phyloP scores from a whole-genome alignment of 1,139 yeast genomes.

The Candida anutae region DNA sequence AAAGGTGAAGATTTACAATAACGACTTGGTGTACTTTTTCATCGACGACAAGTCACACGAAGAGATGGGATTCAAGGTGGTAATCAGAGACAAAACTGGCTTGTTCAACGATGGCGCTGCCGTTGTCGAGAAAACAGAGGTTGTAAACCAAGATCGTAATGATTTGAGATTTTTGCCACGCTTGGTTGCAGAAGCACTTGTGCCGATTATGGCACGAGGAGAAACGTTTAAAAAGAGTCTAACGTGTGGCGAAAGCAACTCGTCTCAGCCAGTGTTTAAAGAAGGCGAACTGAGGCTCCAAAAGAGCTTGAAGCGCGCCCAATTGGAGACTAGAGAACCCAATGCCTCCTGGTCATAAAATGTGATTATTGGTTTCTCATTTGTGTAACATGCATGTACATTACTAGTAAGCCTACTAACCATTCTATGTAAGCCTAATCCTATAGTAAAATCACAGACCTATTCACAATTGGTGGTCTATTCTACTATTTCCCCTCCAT shows the following conservation, averaged over 20 bases:
- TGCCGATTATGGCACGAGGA: slow-evolving; percentile 4
- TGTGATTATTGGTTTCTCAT: too few relatives aligned
- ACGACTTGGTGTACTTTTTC: slow-evolving; percentile 60
- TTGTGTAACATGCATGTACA: neutral
- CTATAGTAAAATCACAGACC: too few relatives aligned
- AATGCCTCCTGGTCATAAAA: neutral
- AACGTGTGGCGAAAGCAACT: slow-evolving; percentile 11
- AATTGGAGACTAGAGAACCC: slow-evolving; percentile 17
- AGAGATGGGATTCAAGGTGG: slow-evolving; percentile 44
- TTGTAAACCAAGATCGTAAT: slow-evolving; percentile 18
- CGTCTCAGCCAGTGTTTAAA: slow-evolving; percentile 6
- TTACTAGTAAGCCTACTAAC: neutral
- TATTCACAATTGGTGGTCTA: neutral
- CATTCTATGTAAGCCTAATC: slow-evolving; percentile 1
- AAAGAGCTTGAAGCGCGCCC: slow-evolving; percentile 20
- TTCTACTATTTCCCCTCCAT: slow-evolving; percentile 4
- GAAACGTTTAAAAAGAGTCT: too few relatives aligned
- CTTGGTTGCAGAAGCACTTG: slow-evolving; percentile 13
- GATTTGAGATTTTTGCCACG: slow-evolving; percentile 24
- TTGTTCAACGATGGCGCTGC: slow-evolving; percentile 34
- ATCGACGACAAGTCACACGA: slow-evolving; percentile 47
- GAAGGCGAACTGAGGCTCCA: too few relatives aligned
- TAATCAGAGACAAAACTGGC: slow-evolving; percentile 46
- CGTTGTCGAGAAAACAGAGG: slow-evolving; percentile 3
- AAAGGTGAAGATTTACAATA: slow-evolving; percentile 53